Base-by-base conservation (phyloP, 2,329 filamentous ascomycete species). In the Lasiodiplodia theobromae region DNA sequence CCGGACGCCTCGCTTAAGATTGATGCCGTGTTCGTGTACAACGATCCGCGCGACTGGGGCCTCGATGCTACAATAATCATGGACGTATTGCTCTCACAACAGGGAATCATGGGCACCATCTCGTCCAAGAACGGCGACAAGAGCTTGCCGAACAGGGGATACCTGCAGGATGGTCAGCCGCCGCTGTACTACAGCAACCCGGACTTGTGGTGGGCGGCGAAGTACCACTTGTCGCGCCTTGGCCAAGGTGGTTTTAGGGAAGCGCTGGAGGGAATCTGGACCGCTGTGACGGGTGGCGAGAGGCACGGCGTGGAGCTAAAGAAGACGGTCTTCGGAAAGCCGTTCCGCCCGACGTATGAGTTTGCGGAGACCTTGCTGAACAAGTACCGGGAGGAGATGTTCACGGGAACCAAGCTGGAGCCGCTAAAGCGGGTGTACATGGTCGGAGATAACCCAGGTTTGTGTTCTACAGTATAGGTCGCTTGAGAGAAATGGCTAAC, bases 31-130 rank as follows among this genome's bases (percentile, higher is more conserved):
- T 91, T 98, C 75, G 91, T 97, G 7, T 97, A 95, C 86, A 97
- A 97, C 78, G 96, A 98, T 79, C 94, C 96, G 3, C 88, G 96
- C 68, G 96, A 99, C 82, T 99, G 96, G 96, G 94, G 92, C 0
- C 86, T 97, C 11, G 95, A 98, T 78, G 89, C 89, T 2, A 92
- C 97, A 77, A 83, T 98, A 73, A 91, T 98, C 68, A 80, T 91
- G 66, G 96, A 99, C 79, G 82, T 97, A 12, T 83, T 98, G 7
- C 85, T 97, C 51, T 97, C 94, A 0, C 84, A 88, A 21, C 74
- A 86, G n/a, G 96, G 96, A 21, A 88, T 92, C 68, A 77, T 97
- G 4, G 96, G 95, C 31, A 97, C 95, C 0, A 85, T 92, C 52
- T 95, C 92, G 0, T 72, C 84, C 12, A 89, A 88, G 76, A 97